phyloP scores from a whole-genome alignment of 768 basidiomycete genomes.

The Xanthoconium purpureum region DNA sequence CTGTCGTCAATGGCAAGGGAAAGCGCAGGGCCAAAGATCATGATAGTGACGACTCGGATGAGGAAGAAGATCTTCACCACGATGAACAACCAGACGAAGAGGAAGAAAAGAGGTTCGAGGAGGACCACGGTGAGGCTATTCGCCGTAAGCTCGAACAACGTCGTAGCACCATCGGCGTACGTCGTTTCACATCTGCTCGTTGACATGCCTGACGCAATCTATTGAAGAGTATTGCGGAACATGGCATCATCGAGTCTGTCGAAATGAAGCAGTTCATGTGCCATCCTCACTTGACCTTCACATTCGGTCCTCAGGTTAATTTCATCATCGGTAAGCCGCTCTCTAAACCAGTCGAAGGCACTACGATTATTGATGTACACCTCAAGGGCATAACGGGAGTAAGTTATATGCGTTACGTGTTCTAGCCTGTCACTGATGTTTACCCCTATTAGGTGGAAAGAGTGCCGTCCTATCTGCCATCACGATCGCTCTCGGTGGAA shows the following conservation, averaged over 20 bases:
- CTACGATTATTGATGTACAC: slow-evolving; percentile 1
- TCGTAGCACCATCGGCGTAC: slow-evolving; percentile 39
- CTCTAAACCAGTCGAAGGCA: background rate
- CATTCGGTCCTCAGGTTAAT: slow-evolving; percentile 92
- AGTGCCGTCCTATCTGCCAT: slow-evolving; percentile 93
- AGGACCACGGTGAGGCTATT: slow-evolving; percentile 53
- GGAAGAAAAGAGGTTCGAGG: slow-evolving; percentile 66
- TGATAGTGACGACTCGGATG: slow-evolving; percentile 30
- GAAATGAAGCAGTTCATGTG: slow-evolving; percentile 97
- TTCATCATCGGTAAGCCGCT: slow-evolving; percentile 80
- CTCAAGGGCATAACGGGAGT: slow-evolving; percentile 89
- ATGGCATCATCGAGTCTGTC: slow-evolving; percentile 83
- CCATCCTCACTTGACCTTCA: slow-evolving; percentile 78
- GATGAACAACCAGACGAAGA: slow-evolving; percentile 43
- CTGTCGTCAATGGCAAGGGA: slow-evolving; percentile 33
- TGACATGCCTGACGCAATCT: background rate
- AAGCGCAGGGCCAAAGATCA: slow-evolving; percentile 29
- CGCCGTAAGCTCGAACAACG: slow-evolving; percentile 50
- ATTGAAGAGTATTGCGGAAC: slow-evolving; percentile 70
- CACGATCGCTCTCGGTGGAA: slow-evolving; percentile 90
- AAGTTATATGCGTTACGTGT: slow-evolving; percentile 32
- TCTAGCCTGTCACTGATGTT: background rate
- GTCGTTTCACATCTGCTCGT: slow-evolving; percentile 42
- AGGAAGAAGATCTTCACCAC: slow-evolving; percentile 34
- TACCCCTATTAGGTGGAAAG: slow-evolving; percentile 69